Percentiles rank a stretch among this genome's conserved stretches.
Evolutionary conservation across 2,329 filamentous ascomycete species (phyloP).

Genomic region (Calcarisporium arbuscula): DNA sequence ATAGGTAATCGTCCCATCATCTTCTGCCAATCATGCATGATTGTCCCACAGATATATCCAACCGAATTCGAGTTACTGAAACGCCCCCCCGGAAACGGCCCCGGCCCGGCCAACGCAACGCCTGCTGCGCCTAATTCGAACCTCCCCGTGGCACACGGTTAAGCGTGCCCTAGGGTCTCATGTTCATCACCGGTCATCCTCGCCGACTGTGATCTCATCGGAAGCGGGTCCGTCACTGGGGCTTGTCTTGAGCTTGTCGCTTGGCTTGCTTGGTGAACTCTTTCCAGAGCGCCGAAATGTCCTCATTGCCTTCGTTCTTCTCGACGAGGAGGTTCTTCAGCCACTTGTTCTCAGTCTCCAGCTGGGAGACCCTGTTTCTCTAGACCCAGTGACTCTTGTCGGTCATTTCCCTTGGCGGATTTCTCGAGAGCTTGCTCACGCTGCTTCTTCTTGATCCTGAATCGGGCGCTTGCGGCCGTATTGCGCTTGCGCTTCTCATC

Average conservation of each 20-base stretch:
- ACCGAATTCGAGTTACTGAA: slow-evolving; percentile 1
- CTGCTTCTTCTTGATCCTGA: slow-evolving; percentile 95
- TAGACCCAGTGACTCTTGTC: slow-evolving; percentile 69
- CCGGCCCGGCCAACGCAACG: slow-evolving; percentile 7
- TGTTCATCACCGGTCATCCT: slow-evolving; percentile 16
- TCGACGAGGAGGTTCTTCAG: slow-evolving; percentile 74
- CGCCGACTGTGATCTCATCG: slow-evolving; percentile 10
- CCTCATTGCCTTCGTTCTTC: slow-evolving; percentile 63
- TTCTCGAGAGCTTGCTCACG: slow-evolving; percentile 80
- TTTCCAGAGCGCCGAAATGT: slow-evolving; percentile 44
- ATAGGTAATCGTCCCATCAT: too few relatives aligned
- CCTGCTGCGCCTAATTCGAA: background rate
- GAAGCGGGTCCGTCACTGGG: slow-evolving; percentile 18
- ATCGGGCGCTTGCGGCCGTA: slow-evolving; percentile 80
- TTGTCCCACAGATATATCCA: slow-evolving; percentile 12
- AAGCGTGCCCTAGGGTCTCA: background rate
- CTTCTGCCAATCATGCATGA: slow-evolving; percentile 11
- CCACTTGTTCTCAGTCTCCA: slow-evolving; percentile 82
- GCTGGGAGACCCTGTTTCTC: slow-evolving; percentile 67
- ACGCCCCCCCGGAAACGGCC: too few relatives aligned
- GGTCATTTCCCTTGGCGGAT: slow-evolving; percentile 73
- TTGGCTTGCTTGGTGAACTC: slow-evolving; percentile 39
- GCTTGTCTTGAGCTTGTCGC: slow-evolving; percentile 23
- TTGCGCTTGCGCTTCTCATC: slow-evolving; percentile 88
- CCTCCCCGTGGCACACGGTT: background rate